A percentile compares a stretch with the other conserved stretches of the same genome.
Conservation (phyloP, 176 grass and related monocot genomes). For the Triticum urartu region DNA sequence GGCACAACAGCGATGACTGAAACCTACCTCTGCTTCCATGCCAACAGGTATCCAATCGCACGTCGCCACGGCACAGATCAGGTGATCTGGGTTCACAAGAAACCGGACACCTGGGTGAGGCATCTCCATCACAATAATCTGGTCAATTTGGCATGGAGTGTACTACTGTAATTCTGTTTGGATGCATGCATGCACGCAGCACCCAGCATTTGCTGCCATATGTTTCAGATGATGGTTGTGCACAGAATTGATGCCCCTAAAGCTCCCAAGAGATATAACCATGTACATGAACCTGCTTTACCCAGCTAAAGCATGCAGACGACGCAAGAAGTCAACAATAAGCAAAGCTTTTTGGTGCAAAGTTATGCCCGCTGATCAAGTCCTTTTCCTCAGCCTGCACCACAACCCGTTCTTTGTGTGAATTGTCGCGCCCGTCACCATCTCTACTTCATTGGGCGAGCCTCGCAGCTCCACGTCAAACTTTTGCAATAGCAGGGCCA, state of each 20-base stretch:
- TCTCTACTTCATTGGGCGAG: constrained; percentile 66
- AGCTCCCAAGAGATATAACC: constrained; percentile 22
- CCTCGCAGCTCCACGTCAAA: constrained; percentile 83
- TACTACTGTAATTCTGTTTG: background rate
- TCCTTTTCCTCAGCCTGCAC: constrained; percentile 71
- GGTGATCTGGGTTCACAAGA: constrained; percentile 28
- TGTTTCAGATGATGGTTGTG: constrained; percentile 5
- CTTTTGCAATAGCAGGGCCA: constrained; percentile 69
- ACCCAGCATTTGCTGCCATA: background rate
- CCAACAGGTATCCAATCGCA: background rate
- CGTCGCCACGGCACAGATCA: background rate
- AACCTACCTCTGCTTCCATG: constrained; percentile 32
- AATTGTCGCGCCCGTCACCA: constrained; percentile 88
- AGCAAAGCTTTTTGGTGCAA: constrained; percentile 20
- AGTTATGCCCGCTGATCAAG: constrained; percentile 33
- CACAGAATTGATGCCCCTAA: constrained; percentile 8
- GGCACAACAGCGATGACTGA: constrained; percentile 24
- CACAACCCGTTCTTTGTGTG: constrained; percentile 82
- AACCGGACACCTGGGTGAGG: constrained; percentile 17
- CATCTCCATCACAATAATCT: constrained; percentile 10
- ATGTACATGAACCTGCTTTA: constrained; percentile 28
- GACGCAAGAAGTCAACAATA: constrained; percentile 25
- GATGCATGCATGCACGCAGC: constrained; percentile 5
- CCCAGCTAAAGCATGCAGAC: constrained; percentile 6
- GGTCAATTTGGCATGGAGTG: constrained; percentile 23